Base-by-base conservation (phyloP, 1,284 basidiomycete species). In the Melanopsichium pennsylvanicum region DNA sequence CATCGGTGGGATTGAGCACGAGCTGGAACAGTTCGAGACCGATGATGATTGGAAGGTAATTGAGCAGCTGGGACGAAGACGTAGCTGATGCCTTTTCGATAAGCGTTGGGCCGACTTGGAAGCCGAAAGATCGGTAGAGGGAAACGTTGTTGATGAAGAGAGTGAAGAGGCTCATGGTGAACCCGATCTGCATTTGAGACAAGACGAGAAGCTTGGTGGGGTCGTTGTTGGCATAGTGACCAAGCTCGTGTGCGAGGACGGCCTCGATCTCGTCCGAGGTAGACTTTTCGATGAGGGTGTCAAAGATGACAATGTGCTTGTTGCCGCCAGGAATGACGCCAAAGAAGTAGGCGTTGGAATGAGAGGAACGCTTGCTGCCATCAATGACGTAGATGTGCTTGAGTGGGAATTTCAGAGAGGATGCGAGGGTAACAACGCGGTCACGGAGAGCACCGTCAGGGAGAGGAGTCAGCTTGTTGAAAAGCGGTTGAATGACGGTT, bases 321-420 rank as follows among this genome's bases (percentile, higher is more conserved):
- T 72, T 72, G 40, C 73, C 75, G 39, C 77, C 74, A 0, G 79
- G 79, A 8, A 80, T 57, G 18, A 79, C 67, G 27, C 79, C 80
- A 36, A 71, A 74, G 32, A 82, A 83, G 79, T 76, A 84, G 39
- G 94, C 93, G 72, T 97, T 97, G 67, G 89, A 91, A 83, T 97
- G 95, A 3, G 90, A 90, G 80, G 89, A 92, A 48, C 95, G 88
- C 84, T 95, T 96, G 52, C 90, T 93, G 23, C 96, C 95, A 78
- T 98, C 95, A 74, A 97, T 97, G 79, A 97, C 92, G 82, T 96
- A 97, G 58, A 98, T 83, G 81, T 96, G 89, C 81, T 90, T 95
- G 59, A 97, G 85, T 0, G 95, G 95, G 86, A 98, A 98, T 55
- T 89, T 87, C 77, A 98, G 89, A 19, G 71, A 60, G 4, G 54